Base-by-base conservation (phyloP, 805 yeast genomes). In the Myxozyma mucilagina region DNA sequence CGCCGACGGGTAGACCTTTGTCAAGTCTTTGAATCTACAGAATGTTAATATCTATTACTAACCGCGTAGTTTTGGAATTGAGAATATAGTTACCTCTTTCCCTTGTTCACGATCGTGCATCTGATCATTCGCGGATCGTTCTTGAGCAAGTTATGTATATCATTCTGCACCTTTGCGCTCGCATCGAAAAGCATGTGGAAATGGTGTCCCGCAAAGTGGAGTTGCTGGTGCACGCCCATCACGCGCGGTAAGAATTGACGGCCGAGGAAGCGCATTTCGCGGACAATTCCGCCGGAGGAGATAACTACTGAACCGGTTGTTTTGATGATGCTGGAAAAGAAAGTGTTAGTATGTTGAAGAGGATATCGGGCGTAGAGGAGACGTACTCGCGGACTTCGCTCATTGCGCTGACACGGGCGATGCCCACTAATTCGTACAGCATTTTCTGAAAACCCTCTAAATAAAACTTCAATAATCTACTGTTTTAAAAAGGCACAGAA, bases 41-140 rank as follows among this genome's bases (percentile, higher is more conserved):
- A 13, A 38, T 13, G 13, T 38, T 13, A n/a, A n/a, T 38, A 13
- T 3, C 9, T 5, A 38, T 38, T 6, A 7, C 38, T 7, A 11
- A 9, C 43, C 29, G n/a, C 24, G n/a, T 4, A 52, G 6, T 20
- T 42, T 5, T 16, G 11, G 38, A 42, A 14, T 13, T 42, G 39
- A 42, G 20, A 18, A 36, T n/a, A n/a, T 10, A 34, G 55, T 24
- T 35, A 44, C 60, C 16, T 39, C 36, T 55, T 39, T 35, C 53
- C 61, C 18, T 32, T 16, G 16, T 58, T 58, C 29, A 58, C 53
- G 13, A 58, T 80, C 59, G 84, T 82, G 24, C 93, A 84, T 72
- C 97, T 82, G 61, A 93, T 83, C 65, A 94, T 87, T 76, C 98
- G 87, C 34, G 98, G 97, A 74, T 93, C 99, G 62, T 85, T 83